Conservation (phyloP, 2,329 filamentous ascomycete genomes). For the Gnomoniopsis smithogilvyi region DNA sequence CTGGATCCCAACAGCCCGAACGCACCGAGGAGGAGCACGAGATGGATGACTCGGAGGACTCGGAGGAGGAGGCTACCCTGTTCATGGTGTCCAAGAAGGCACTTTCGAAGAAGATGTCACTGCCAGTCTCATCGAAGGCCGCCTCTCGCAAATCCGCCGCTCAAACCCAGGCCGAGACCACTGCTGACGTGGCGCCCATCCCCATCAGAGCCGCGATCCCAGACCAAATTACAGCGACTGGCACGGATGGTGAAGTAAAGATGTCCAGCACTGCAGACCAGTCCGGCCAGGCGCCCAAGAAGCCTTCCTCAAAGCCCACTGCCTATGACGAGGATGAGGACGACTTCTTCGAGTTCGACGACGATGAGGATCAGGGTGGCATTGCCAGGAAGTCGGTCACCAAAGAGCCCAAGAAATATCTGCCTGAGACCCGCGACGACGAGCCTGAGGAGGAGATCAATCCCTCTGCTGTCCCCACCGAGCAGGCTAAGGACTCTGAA, state of each 20-base stretch:
- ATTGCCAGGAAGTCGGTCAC: constrained; percentile 1
- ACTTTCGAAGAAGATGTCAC: neutral
- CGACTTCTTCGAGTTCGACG: constrained; percentile 12
- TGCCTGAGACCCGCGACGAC: neutral
- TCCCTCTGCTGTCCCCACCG: neutral
- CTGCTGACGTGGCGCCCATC: neutral
- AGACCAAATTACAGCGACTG: neutral
- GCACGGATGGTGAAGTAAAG: neutral
- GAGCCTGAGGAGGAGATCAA: neutral
- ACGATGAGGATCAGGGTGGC: neutral
- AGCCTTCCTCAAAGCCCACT: neutral
- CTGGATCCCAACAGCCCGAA: too few species aligned
- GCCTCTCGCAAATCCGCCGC: neutral
- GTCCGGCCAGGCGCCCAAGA: neutral
- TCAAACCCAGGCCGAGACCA: neutral
- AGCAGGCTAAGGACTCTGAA: neutral
- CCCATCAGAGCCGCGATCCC: neutral
- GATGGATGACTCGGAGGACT: constrained; percentile 4
- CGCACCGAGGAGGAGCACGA: neutral
- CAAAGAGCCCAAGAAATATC: constrained; percentile 4
- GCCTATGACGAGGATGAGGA: constrained; percentile 6
- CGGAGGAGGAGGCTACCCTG: constrained; percentile 10
- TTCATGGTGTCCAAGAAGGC: constrained; percentile 17
- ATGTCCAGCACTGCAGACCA: neutral
- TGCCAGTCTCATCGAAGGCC: neutral